A percentile compares a stretch with the other conserved stretches of the same genome.
Conservation (phyloP, 2,329 filamentous ascomycete species). For the Trichoderma brevicompactum region DNA sequence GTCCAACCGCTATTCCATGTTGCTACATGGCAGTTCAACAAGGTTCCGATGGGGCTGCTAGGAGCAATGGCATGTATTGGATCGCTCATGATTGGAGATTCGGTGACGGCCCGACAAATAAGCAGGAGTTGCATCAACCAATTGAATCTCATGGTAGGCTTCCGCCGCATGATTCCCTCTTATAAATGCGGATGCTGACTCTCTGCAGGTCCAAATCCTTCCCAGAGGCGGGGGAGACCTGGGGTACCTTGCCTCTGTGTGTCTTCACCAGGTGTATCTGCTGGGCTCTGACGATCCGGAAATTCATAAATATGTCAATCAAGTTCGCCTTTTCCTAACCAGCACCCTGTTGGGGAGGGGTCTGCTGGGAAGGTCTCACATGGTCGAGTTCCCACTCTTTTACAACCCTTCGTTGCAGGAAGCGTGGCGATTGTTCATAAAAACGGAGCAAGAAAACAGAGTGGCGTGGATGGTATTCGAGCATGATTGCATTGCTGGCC, state of each 20-base stretch:
- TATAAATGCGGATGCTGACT: neutral
- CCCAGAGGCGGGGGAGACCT: slow-evolving; percentile 36
- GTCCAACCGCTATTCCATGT: slow-evolving; percentile 40
- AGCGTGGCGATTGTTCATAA: too few species aligned
- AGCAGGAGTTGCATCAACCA: slow-evolving; percentile 38
- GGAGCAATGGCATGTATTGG: slow-evolving; percentile 41
- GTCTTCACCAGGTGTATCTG: slow-evolving; percentile 41
- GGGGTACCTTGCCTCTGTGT: slow-evolving; percentile 38
- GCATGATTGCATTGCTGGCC: slow-evolving; percentile 41
- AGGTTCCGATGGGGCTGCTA: slow-evolving; percentile 36
- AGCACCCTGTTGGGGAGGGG: slow-evolving; percentile 38
- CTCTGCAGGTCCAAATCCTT: slow-evolving; percentile 34
- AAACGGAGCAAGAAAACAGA: slow-evolving; percentile 35
- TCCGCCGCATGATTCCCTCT: neutral
- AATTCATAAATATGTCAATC: slow-evolving; percentile 39
- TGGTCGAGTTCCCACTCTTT: too few species aligned
- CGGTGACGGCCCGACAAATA: slow-evolving; percentile 32
- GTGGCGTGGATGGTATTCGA: slow-evolving; percentile 41
- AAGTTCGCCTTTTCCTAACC: slow-evolving; percentile 38
- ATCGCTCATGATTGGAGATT: slow-evolving; percentile 33
- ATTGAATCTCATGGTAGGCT: slow-evolving; percentile 38
- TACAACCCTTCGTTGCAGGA: too few species aligned
- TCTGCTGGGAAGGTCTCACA: slow-evolving; percentile 30
- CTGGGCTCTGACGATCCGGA: slow-evolving; percentile 40
- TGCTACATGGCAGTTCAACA: slow-evolving; percentile 37